phyloP scores from a whole-genome alignment of 148 eudicot species.

The Fagopyrum homotropicum region DNA sequence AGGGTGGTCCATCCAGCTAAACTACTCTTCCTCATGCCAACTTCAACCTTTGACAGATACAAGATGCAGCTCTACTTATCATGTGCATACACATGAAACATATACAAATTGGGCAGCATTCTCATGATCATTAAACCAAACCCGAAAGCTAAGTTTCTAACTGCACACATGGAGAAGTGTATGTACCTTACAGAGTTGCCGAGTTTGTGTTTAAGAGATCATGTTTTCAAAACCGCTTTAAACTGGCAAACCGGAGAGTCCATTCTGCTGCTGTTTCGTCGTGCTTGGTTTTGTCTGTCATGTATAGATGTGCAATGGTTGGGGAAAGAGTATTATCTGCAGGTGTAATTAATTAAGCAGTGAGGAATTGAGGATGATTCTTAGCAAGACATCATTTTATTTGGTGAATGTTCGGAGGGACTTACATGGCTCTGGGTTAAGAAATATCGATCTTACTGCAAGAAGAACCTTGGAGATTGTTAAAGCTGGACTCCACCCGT shows the following conservation, averaged over 20 bases:
- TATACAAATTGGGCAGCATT: not conserved
- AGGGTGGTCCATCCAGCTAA: too few species aligned
- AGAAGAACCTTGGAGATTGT: slow-evolving; percentile 77
- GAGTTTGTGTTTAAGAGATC: not conserved
- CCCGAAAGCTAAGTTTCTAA: not conserved
- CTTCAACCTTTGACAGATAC: too few species aligned
- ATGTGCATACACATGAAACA: not conserved
- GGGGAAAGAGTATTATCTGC: slow-evolving; percentile 72
- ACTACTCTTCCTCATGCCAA: too few species aligned
- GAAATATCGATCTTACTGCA: slow-evolving; percentile 61
- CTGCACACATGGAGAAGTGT: slow-evolving; percentile 8
- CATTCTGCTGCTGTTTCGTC: slow-evolving; percentile 89
- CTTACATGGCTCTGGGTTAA: slow-evolving; percentile 75
- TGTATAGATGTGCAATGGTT: slow-evolving; percentile 61
- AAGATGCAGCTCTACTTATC: not conserved
- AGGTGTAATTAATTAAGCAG: not conserved
- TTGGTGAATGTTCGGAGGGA: not conserved
- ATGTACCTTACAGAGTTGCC: not conserved
- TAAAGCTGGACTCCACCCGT: slow-evolving; percentile 92
- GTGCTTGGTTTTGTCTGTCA: slow-evolving; percentile 61
- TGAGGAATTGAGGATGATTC: not conserved
- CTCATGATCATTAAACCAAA: not conserved
- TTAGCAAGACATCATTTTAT: not conserved
- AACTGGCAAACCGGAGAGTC: slow-evolving; percentile 76
- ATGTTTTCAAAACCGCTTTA: not conserved